phyloP scores from a whole-genome alignment of 2,329 filamentous ascomycete species.

The Aspergillus udagawae region DNA sequence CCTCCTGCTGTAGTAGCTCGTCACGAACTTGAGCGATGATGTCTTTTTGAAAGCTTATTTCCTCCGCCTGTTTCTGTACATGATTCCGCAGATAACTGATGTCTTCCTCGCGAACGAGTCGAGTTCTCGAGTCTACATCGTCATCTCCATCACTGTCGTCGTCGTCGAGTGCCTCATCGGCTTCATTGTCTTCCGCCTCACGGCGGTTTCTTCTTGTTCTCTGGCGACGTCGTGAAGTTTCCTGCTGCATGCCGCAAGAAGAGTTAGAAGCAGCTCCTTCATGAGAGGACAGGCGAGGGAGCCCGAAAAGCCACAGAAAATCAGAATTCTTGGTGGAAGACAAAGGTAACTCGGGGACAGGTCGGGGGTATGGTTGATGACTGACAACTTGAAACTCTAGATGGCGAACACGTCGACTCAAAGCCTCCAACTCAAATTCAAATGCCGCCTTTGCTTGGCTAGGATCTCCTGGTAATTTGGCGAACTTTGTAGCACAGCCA shows the following conservation, averaged over 20 bases:
- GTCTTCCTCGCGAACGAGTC: constrained; percentile 67
- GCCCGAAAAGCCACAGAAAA: constrained; percentile 32
- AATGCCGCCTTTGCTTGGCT: constrained; percentile 71
- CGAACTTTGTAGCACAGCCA: constrained; percentile 49
- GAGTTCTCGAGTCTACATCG: constrained; percentile 50
- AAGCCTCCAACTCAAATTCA: constrained; percentile 76
- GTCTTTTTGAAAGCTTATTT: constrained; percentile 81
- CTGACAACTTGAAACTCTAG: constrained; percentile 72
- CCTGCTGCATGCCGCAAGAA: constrained; percentile 33
- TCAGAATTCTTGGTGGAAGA: constrained; percentile 53
- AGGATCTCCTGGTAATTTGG: constrained; percentile 73
- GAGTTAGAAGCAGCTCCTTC: constrained; percentile 32
- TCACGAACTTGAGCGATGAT: constrained; percentile 82
- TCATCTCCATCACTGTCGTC: constrained; percentile 42
- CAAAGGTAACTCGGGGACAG: constrained; percentile 64
- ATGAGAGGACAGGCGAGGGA: constrained; percentile 31
- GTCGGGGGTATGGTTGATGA: constrained; percentile 62
- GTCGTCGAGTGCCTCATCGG: constrained; percentile 28
- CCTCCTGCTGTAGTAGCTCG: constrained; percentile 80
- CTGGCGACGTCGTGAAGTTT: constrained; percentile 34
- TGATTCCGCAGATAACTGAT: constrained; percentile 83
- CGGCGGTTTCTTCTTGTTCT: constrained; percentile 34
- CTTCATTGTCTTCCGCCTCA: constrained; percentile 27
- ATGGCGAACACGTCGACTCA: constrained; percentile 72
- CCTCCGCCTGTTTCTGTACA: constrained; percentile 87